Evolutionary conservation across 1,139 yeast genomes (phyloP).

Genomic region (Pichia sp.): DNA sequence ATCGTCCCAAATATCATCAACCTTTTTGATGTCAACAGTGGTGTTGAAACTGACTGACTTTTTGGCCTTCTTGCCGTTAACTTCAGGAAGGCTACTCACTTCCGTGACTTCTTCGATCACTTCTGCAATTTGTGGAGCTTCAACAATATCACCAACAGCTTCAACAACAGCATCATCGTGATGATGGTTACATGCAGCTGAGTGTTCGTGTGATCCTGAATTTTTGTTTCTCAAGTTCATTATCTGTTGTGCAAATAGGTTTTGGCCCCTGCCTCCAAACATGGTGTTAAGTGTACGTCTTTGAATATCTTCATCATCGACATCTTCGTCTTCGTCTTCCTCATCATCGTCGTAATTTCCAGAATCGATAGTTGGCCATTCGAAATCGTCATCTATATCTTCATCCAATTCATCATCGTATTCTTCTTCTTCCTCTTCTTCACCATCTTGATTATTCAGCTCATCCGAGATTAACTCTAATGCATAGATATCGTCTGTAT

Average conservation of each 20-base stretch:
- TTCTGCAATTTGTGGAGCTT: neutral
- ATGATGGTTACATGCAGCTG: too few species aligned
- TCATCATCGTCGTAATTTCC: conserved; percentile 32
- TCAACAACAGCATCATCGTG: conserved; percentile 1
- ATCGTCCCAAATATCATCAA: conserved; percentile 55
- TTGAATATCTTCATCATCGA: conserved; percentile 31
- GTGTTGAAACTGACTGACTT: conserved; percentile 56
- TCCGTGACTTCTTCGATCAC: neutral
- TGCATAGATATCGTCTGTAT: conserved; percentile 50
- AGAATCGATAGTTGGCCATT: conserved; percentile 24
- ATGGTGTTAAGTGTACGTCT: conserved; percentile 14
- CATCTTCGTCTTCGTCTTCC: conserved; percentile 27
- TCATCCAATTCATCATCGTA: conserved; percentile 36
- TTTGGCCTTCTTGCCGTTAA: conserved; percentile 26
- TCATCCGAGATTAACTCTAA: conserved; percentile 56
- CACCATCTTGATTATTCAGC: conserved; percentile 44
- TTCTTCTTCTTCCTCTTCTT: conserved; percentile 37
- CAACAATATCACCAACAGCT: neutral
- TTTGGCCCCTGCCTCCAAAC: conserved; percentile 30
- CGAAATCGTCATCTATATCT: conserved; percentile 16
- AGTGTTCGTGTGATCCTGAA: too few species aligned
- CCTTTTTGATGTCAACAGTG: conserved; percentile 53
- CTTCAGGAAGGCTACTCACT: neutral
- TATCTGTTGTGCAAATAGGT: conserved; percentile 28
- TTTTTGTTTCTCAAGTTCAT: conserved; percentile 16